Conservation (phyloP, 345 rosid species). For the Lepidium africanum region DNA sequence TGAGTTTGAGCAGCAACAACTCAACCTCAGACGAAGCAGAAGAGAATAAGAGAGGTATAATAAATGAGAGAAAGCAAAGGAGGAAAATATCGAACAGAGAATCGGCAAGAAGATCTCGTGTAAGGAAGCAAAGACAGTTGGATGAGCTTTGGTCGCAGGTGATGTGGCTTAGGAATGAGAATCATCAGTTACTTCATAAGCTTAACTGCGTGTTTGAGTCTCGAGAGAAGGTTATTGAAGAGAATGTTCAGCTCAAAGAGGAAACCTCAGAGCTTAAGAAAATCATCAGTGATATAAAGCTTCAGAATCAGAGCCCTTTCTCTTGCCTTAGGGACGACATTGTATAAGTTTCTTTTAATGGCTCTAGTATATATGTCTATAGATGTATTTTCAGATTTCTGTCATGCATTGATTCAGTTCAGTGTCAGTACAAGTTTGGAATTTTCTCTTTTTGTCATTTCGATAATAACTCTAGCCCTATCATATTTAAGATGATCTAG, state of each 20-base stretch:
- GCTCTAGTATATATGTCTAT: neutral
- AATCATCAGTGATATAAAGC: constrained; percentile 53
- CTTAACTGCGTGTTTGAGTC: constrained; percentile 51
- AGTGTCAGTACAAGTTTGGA: too few species aligned
- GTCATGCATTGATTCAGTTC: neutral
- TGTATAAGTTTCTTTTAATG: neutral
- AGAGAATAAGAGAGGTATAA: constrained; percentile 43
- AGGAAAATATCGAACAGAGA: constrained; percentile 85
- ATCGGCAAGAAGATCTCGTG: constrained; percentile 78
- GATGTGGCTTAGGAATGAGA: constrained; percentile 67
- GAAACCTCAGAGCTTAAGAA: constrained; percentile 51
- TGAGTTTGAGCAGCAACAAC: constrained; percentile 57
- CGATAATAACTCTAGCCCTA: too few species aligned
- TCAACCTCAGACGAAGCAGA: constrained; percentile 84
- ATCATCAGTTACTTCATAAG: constrained; percentile 59
- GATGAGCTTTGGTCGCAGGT: constrained; percentile 93
- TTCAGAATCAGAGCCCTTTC: constrained; percentile 39
- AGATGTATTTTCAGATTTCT: neutral
- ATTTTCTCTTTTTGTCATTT: too few species aligned
- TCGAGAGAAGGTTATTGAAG: constrained; percentile 49
- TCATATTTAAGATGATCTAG: too few species aligned
- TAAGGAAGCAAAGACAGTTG: constrained; percentile 82
- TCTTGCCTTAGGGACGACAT: constrained; percentile 40
- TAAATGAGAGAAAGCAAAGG: constrained; percentile 69
- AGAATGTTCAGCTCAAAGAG: constrained; percentile 68